Percentiles rank a stretch among this genome's conserved stretches.
phyloP scores from a whole-genome alignment of 768 basidiomycete species.

The Mycena rebaudengoi region DNA sequence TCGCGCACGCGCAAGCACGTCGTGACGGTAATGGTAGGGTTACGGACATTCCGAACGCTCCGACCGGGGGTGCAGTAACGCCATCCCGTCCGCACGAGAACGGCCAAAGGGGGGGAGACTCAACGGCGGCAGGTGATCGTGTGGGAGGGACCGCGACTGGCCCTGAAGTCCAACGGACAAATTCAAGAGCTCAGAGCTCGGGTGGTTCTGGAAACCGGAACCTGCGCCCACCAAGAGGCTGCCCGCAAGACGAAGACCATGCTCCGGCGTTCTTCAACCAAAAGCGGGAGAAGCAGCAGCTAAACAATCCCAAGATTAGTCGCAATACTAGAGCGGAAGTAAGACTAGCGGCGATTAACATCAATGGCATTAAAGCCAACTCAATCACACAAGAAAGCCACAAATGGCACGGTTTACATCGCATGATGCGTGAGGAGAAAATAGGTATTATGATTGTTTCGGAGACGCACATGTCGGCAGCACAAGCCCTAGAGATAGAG shows the following conservation, averaged over 20 bases:
- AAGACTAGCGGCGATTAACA: background rate
- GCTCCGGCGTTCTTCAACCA: background rate
- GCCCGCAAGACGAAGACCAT: background rate
- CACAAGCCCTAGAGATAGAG: background rate
- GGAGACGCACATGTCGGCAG: background rate
- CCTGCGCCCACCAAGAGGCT: background rate
- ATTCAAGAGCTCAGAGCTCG: no score
- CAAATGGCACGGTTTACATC: slow-evolving; percentile 8
- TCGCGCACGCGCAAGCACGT: no score
- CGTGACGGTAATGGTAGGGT: no score
- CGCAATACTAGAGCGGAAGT: background rate
- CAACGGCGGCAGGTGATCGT: no score
- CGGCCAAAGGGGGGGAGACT: no score
- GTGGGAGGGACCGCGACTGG: no score
- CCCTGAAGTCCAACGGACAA: no score
- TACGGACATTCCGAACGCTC: no score
- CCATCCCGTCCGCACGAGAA: no score
- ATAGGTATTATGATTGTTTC: background rate
- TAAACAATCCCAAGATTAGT: background rate
- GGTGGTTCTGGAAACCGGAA: no score
- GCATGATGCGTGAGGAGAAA: background rate
- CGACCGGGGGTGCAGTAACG: no score
- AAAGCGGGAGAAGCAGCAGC: background rate
- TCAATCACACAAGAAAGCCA: no score
- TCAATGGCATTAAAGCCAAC: background rate